Conservation (phyloP, 2,329 filamentous ascomycete species). For the Aplosporella prunicola region DNA sequence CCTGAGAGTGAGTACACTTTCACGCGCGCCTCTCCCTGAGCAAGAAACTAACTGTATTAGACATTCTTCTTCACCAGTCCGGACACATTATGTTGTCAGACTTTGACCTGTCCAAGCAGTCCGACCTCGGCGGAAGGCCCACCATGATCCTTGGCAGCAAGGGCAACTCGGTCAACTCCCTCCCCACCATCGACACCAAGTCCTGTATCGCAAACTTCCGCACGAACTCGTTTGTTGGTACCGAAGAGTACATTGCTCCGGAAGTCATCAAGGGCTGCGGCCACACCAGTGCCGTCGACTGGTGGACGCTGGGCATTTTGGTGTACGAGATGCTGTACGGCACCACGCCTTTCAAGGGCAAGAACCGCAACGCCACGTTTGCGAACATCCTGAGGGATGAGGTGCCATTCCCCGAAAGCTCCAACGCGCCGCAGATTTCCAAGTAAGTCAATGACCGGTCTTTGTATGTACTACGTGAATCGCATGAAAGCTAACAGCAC, state of each 20-base stretch:
- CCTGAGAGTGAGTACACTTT: slow-evolving; percentile 77
- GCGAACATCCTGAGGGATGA: slow-evolving; percentile 95
- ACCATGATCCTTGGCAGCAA: slow-evolving; percentile 88
- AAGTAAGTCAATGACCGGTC: slow-evolving; percentile 57
- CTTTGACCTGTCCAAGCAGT: slow-evolving; percentile 97
- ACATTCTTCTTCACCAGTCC: slow-evolving; percentile 96
- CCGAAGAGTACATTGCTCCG: slow-evolving; percentile 96
- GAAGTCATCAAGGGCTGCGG: slow-evolving; percentile 98
- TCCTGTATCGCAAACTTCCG: slow-evolving; percentile 97
- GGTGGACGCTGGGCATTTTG: slow-evolving; percentile 96
- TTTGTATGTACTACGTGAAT: no score
- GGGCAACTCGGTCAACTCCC: slow-evolving; percentile 72
- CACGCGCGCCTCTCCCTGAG: neutral
- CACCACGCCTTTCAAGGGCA: slow-evolving; percentile 97
- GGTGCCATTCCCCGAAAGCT: slow-evolving; percentile 87
- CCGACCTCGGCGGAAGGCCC: slow-evolving; percentile 86
- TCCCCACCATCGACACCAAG: slow-evolving; percentile 96
- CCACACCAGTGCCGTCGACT: slow-evolving; percentile 96
- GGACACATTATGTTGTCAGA: slow-evolving; percentile 99
- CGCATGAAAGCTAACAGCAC: slow-evolving; percentile 23
- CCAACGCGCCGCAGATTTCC: slow-evolving; percentile 73
- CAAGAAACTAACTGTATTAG: slow-evolving; percentile 43
- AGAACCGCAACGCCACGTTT: slow-evolving; percentile 97
- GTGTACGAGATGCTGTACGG: slow-evolving; percentile 99
- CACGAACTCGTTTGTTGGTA: slow-evolving; percentile 97